Percentiles rank a stretch among this genome's conserved stretches.
Conservation (phyloP, 1,284 basidiomycete genomes). For the Irpex sp. region DNA sequence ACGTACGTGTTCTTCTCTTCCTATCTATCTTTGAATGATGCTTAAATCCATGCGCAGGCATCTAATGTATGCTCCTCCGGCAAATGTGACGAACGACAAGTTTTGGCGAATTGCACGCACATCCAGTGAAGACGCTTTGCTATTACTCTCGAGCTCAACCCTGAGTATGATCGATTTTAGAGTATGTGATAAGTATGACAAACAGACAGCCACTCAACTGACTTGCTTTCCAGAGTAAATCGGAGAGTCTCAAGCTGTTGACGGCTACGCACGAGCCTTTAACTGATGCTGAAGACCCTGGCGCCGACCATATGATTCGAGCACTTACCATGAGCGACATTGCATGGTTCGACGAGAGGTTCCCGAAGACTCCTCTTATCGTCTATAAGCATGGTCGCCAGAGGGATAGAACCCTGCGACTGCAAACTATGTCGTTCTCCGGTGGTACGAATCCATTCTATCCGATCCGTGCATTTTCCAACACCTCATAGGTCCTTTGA, state of each 20-base stretch:
- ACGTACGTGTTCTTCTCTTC: constrained; percentile 12
- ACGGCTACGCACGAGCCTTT: constrained; percentile 37
- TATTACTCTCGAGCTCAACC: constrained; percentile 28
- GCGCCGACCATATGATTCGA: constrained; percentile 41
- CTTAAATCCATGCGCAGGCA: constrained; percentile 13
- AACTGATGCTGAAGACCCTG: constrained; percentile 47
- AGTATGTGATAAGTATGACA: constrained; percentile 29
- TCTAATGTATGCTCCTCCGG: constrained; percentile 7
- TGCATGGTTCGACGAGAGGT: constrained; percentile 65
- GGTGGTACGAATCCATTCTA: constrained; percentile 28
- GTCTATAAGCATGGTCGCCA: constrained; percentile 58
- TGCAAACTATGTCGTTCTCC: constrained; percentile 34
- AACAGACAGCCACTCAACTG: constrained; percentile 1
- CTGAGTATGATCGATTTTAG: constrained; percentile 44
- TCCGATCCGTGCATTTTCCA: background rate
- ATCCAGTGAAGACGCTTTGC: constrained; percentile 22
- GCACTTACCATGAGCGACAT: constrained; percentile 58
- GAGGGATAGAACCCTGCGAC: constrained; percentile 52
- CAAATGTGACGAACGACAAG: constrained; percentile 12
- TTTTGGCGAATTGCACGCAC: constrained; percentile 33
- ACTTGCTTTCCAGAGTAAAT: constrained; percentile 21
- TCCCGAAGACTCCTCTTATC: constrained; percentile 50
- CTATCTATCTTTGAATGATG: background rate
- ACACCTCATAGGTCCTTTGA: constrained; percentile 33
- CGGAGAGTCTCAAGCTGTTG: constrained; percentile 25